phyloP scores from a whole-genome alignment of 2,329 filamentous ascomycete species.

The Orbilia javanica region DNA sequence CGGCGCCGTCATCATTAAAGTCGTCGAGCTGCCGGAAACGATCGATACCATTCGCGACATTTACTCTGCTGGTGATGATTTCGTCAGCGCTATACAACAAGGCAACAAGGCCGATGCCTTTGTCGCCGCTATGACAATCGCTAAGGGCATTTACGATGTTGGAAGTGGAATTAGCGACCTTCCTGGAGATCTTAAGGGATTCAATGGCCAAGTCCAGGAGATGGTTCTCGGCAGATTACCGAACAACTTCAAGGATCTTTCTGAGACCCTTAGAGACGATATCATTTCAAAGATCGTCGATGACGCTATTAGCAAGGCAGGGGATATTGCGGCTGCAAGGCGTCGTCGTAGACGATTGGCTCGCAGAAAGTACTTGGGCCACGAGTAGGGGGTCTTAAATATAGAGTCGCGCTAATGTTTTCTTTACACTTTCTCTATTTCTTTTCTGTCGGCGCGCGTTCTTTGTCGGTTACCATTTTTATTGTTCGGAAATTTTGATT shows the following conservation, averaged over 20 bases:
- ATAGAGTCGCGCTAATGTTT: neutral
- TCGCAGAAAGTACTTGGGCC: neutral
- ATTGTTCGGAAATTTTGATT: too few species aligned
- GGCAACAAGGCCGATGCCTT: neutral
- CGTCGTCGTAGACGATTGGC: neutral
- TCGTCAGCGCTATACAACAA: neutral
- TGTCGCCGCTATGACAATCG: neutral
- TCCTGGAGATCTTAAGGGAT: neutral
- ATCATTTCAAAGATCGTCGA: neutral
- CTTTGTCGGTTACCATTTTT: too few species aligned
- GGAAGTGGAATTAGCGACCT: neutral
- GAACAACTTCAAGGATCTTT: neutral
- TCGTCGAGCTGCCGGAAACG: slow-evolving; percentile 10
- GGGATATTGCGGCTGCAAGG: neutral
- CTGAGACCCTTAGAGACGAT: neutral
- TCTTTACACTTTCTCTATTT: neutral
- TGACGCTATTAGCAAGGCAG: neutral
- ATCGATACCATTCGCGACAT: slow-evolving; percentile 13
- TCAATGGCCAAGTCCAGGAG: neutral
- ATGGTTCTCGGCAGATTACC: neutral
- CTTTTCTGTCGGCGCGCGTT: too few species aligned
- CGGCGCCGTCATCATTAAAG: neutral
- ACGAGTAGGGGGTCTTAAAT: neutral
- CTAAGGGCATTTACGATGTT: slow-evolving; percentile 1
- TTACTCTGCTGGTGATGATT: neutral